phyloP scores from a whole-genome alignment of 179 eudicot species.

The Gypsophila paniculata region DNA sequence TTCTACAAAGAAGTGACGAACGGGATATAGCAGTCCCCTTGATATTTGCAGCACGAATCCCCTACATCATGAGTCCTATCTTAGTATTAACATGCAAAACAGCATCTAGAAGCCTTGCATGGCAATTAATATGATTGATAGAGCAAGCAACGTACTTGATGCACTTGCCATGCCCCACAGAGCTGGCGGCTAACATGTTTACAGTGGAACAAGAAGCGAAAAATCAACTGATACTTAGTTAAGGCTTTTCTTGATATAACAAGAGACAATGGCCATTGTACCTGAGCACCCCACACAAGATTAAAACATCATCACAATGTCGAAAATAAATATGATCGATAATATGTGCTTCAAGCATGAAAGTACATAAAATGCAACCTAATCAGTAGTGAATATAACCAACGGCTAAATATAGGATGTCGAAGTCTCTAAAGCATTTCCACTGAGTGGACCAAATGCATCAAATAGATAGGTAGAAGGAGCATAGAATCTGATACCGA shows the following conservation, averaged over 20 bases:
- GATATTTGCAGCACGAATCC: conserved; percentile 67
- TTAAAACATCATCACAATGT: conserved; percentile 2
- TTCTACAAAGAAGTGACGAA: conserved; percentile 89
- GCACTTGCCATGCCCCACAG: conserved; percentile 96
- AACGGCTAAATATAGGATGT: neutral
- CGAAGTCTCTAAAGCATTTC: neutral
- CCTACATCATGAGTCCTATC: conserved; percentile 45
- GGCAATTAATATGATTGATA: conserved; percentile 16
- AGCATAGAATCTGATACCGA: conserved; percentile 1
- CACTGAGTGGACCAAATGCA: neutral
- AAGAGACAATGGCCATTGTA: conserved; percentile 93
- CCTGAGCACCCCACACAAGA: conserved; percentile 46
- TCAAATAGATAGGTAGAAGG: conserved; percentile 1
- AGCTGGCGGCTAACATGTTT: conserved; percentile 95
- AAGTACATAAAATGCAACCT: conserved; percentile 9
- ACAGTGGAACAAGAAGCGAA: conserved; percentile 89
- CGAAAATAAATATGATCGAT: neutral
- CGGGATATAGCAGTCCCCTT: conserved; percentile 76
- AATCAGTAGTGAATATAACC: neutral
- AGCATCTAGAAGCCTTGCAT: conserved; percentile 6
- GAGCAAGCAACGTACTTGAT: conserved; percentile 58
- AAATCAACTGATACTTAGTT: conserved; percentile 91
- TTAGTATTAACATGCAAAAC: conserved; percentile 17
- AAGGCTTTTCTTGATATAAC: conserved; percentile 88
- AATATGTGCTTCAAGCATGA: neutral